phyloP scores from a whole-genome alignment of 805 yeast genomes.

The Maudiozyma saulgeensis region DNA sequence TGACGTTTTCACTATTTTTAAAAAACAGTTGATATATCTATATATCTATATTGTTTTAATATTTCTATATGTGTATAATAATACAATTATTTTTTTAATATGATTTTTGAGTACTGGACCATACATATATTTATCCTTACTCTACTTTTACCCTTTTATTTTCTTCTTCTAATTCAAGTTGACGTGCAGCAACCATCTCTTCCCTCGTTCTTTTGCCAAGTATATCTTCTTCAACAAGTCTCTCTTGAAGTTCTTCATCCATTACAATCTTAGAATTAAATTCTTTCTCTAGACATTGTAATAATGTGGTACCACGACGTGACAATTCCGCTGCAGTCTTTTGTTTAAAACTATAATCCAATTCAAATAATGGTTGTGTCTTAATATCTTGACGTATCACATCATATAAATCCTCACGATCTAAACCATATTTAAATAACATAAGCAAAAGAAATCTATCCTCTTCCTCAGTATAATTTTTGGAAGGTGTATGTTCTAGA shows the following conservation, averaged over 20 bases:
- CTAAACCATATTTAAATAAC: constrained; percentile 72
- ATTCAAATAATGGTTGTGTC: constrained; percentile 66
- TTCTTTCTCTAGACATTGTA: constrained; percentile 69
- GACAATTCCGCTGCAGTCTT: constrained; percentile 69
- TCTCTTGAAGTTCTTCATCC: constrained; percentile 18
- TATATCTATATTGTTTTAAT: not conserved
- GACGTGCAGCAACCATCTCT: constrained; percentile 10
- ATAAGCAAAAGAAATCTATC: constrained; percentile 80
- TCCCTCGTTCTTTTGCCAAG: constrained; percentile 19
- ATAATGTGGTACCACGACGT: constrained; percentile 71
- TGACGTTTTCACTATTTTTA: not conserved
- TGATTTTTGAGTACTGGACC: no score
- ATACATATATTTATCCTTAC: not conserved
- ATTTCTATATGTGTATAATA: not conserved
- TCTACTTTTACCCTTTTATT: constrained; percentile 2
- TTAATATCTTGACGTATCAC: constrained; percentile 65
- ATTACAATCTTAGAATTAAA: constrained; percentile 33
- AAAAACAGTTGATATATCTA: not conserved
- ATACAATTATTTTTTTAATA: no score
- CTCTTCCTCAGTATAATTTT: constrained; percentile 77
- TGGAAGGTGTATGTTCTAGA: constrained; percentile 64
- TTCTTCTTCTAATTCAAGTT: constrained; percentile 6
- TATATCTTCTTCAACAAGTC: constrained; percentile 24
- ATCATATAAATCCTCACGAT: constrained; percentile 70
- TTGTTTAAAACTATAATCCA: constrained; percentile 80